These are phyloP conservation scores for Prunus padus DNA, from an alignment of 306 rosid species.

Conservation along the genomic window DNA sequence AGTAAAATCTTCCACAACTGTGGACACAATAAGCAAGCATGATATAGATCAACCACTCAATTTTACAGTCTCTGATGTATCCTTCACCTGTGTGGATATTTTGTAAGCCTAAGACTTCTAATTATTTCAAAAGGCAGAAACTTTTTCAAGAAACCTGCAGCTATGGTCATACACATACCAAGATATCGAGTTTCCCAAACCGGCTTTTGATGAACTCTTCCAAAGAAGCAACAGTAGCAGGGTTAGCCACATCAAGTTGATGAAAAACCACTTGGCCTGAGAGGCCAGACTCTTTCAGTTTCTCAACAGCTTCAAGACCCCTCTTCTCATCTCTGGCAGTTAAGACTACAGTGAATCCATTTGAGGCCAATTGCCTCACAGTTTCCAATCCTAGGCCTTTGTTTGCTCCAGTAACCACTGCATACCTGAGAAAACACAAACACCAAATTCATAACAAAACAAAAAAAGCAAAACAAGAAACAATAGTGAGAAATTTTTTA, in stretches of 20 bases:
- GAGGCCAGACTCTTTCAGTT: conserved; percentile 14
- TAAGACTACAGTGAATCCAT: conserved; percentile 29
- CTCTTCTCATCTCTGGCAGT: conserved; percentile 33
- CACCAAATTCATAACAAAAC: too few relatives aligned
- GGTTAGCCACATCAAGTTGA: conserved; percentile 35
- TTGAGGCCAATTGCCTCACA: conserved; percentile 32
- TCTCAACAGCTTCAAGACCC: conserved; percentile 32
- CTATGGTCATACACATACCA: conserved; percentile 31
- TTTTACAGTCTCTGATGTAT: not conserved
- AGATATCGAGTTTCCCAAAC: conserved; percentile 30
- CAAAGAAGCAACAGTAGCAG: conserved; percentile 22
- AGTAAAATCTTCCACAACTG: not conserved
- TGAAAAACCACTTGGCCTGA: conserved; percentile 26
- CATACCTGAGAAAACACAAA: not conserved
- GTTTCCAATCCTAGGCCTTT: conserved; percentile 32
- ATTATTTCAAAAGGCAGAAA: too few relatives aligned
- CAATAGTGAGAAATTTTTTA: not conserved
- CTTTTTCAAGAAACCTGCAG: not conserved
- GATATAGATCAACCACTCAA: not conserved
- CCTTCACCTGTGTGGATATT: not conserved
- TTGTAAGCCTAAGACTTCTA: too few relatives aligned
- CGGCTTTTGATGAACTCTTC: conserved; percentile 24
- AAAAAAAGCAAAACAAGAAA: too few relatives aligned
- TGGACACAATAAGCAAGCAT: not conserved
- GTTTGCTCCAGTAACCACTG: conserved; percentile 34